Evolutionary conservation across 2,329 filamentous ascomycete species (phyloP).

Genomic region (Ceratocystis eucalypticola): DNA sequence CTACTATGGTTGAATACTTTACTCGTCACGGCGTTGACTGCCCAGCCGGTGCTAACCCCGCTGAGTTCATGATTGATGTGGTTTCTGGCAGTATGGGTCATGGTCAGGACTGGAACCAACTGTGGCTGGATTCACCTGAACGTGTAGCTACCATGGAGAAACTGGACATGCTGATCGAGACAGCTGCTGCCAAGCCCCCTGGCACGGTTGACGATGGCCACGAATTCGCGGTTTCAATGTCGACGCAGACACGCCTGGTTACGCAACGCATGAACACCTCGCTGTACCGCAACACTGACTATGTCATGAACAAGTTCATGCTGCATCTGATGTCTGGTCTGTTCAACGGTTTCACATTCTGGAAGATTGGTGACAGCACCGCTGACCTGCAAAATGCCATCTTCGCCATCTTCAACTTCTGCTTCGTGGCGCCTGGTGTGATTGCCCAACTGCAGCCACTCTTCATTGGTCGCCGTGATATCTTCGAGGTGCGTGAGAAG

Average conservation of each 20-base stretch:
- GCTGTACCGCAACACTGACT: constrained; percentile 53
- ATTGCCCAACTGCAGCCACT: constrained; percentile 46
- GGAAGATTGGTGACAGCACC: constrained; percentile 41
- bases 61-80: constrained; percentile 60
- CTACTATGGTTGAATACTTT: constrained; percentile 49
- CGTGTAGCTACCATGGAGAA: constrained; percentile 42
- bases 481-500: constrained; percentile 46
- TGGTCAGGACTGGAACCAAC: constrained; percentile 49
- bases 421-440: constrained; percentile 46
- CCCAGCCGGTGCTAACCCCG: constrained; percentile 50
- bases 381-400: constrained; percentile 40
- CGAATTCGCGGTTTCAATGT: constrained; percentile 59
- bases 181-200: constrained; percentile 35
- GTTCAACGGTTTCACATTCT: constrained; percentile 50
- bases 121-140: constrained; percentile 54
- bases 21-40: constrained; percentile 51
- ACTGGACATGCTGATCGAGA: constrained; percentile 47
- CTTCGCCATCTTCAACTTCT: constrained; percentile 50
- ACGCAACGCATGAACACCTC: constrained; percentile 47
- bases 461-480: constrained; percentile 42
- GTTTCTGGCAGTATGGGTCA: constrained; percentile 37
- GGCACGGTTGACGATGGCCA: constrained; percentile 38
- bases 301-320: constrained; percentile 49
- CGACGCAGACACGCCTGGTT: constrained; percentile 49
- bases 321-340: constrained; percentile 42